A percentile compares a stretch with the other conserved stretches of the same genome.
Evolutionary conservation across 2,329 filamentous ascomycete genomes (phyloP).

Genomic region (Stachybotrys chartarum): DNA sequence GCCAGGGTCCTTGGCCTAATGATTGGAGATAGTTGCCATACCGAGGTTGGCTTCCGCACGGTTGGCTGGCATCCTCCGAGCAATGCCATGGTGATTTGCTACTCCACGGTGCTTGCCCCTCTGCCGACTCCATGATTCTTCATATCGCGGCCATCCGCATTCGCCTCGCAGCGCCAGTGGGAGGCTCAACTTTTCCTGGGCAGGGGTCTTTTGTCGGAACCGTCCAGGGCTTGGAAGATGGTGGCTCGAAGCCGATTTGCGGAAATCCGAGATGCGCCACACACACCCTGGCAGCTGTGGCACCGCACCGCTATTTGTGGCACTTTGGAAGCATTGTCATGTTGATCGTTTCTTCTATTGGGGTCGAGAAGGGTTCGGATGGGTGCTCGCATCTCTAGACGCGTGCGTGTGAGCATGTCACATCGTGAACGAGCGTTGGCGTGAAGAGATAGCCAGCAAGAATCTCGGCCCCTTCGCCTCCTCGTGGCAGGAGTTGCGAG

Average conservation of each 20-base stretch:
- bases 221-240: neutral
- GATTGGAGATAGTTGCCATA: neutral
- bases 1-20: neutral
- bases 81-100: neutral
- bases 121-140: neutral
- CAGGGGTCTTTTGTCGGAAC: neutral
- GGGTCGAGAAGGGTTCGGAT: neutral
- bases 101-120: neutral
- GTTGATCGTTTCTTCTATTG: neutral
- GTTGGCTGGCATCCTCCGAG: neutral
- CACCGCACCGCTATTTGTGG: neutral
- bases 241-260: neutral
- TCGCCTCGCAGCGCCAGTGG: neutral
- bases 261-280: neutral
- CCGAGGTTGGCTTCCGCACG: neutral
- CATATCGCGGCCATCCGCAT: neutral
- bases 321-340: neutral
- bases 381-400: neutral
- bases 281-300: neutral
- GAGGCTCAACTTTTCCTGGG: too few species aligned
- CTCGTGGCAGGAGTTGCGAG: too few species aligned
- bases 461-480: too few species aligned
- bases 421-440: too few species aligned
- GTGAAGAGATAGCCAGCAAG: too few species aligned
- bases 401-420: too few species aligned